Evolutionary conservation across 78 protist genomes (phyloP).

Genomic region (Trichosphaerium sp.): DNA sequence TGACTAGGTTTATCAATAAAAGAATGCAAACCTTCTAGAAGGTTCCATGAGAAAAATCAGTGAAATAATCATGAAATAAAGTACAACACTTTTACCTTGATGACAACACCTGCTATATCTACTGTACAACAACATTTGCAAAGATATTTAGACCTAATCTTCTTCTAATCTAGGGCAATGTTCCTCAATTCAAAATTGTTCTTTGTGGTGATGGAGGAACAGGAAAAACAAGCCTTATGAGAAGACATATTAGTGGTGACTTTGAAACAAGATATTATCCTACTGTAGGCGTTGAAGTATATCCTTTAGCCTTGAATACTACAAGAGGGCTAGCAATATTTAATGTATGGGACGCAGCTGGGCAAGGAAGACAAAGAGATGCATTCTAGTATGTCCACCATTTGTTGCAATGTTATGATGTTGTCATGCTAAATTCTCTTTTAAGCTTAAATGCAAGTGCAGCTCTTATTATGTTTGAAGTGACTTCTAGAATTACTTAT

Average conservation of each 20-base stretch:
- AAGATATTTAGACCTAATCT: no score
- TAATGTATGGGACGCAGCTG: slow-evolving; percentile 92
- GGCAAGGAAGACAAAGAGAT: slow-evolving; percentile 79
- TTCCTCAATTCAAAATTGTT: slow-evolving; percentile 63
- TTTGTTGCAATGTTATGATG: no score
- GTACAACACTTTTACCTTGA: no score
- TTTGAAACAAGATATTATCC: slow-evolving; percentile 86
- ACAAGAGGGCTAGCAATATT: slow-evolving; percentile 64
- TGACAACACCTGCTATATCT: no score
- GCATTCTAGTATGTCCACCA: slow-evolving; percentile 66
- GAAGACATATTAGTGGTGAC: slow-evolving; percentile 93
- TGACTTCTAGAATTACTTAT: slow-evolving; percentile 95
- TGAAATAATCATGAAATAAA: no score
- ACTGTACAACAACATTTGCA: no score
- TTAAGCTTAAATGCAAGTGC: no score
- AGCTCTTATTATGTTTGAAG: slow-evolving; percentile 99
- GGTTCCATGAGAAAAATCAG: no score
- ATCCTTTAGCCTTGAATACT: slow-evolving; percentile 70
- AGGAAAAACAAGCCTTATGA: slow-evolving; percentile 95
- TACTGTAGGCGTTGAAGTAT: slow-evolving; percentile 53
- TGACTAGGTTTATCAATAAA: no score
- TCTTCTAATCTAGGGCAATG: no score
- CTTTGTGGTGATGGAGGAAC: slow-evolving; percentile 97
- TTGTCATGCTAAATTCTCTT: no score
- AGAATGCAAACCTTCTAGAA: no score